Conservation (phyloP, 257 asterid species). For the Nicotiana paniculata region DNA sequence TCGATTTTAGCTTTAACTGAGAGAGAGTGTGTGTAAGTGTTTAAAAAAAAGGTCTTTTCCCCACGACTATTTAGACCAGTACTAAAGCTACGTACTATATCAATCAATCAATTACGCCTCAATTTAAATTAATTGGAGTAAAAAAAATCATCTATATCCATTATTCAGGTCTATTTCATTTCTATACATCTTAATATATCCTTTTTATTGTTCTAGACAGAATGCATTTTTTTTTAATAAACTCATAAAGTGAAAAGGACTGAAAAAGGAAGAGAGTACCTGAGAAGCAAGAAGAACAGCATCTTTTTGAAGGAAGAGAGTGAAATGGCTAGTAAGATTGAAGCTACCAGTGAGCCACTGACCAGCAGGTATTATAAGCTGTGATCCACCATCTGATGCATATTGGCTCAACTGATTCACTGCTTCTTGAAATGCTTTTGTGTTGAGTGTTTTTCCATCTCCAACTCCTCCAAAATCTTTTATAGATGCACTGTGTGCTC, state of each 20-base stretch:
- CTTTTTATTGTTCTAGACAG: background rate
- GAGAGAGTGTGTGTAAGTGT: background rate
- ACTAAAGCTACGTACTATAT: background rate
- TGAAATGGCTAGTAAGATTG: conserved; percentile 29
- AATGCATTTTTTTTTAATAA: background rate
- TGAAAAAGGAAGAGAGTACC: background rate
- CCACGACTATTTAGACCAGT: background rate
- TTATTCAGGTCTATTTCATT: background rate
- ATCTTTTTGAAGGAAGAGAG: conserved; percentile 23
- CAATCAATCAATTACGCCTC: background rate
- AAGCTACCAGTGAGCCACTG: conserved; percentile 26
- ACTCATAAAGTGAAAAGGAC: background rate
- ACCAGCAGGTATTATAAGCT: conserved; percentile 28
- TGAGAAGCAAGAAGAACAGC: conserved; percentile 24
- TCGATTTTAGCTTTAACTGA: too few species aligned
- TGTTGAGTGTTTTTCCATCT: conserved; percentile 26
- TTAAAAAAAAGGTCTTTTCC: too few species aligned
- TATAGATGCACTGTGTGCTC: conserved; percentile 19
- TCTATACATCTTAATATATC: background rate
- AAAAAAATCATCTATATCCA: background rate
- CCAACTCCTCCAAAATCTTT: conserved; percentile 33
- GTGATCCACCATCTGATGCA: conserved; percentile 24
- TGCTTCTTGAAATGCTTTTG: conserved; percentile 28
- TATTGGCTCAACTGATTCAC: conserved; percentile 12
- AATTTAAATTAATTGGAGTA: background rate